Evolutionary conservation across 106 monocot genomes (phyloP).

Genomic region (Amphibolis antarctica): DNA sequence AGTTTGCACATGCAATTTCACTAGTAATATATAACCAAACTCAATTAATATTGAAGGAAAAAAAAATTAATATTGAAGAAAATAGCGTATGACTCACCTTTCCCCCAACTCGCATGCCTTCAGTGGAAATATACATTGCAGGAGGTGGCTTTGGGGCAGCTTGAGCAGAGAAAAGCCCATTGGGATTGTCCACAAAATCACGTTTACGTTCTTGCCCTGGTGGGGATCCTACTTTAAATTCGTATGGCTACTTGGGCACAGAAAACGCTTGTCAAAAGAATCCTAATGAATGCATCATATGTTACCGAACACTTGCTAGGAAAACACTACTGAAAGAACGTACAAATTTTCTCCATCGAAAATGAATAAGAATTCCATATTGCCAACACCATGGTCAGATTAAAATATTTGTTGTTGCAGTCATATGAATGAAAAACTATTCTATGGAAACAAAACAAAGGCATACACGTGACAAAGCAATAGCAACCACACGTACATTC

Average conservation of each 20-base stretch:
- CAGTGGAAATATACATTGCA: slow-evolving; percentile 63
- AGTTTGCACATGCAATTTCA: neutral
- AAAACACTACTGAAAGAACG: neutral
- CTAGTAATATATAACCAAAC: neutral
- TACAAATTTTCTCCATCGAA: neutral
- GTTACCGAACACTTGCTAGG: neutral
- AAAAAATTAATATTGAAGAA: neutral
- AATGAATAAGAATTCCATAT: no score
- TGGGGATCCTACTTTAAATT: slow-evolving; percentile 65
- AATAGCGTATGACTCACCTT: slow-evolving; percentile 30
- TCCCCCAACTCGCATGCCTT: slow-evolving; percentile 92
- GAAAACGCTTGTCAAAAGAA: slow-evolving; percentile 8
- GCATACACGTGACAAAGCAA: no score
- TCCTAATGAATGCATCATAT: neutral
- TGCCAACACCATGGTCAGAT: no score
- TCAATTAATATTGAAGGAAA: neutral
- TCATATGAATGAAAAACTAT: no score
- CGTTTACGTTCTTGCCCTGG: slow-evolving; percentile 92
- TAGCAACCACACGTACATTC: no score
- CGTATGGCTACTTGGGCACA: slow-evolving; percentile 69
- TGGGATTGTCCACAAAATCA: slow-evolving; percentile 71
- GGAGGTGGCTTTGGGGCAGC: slow-evolving; percentile 87
- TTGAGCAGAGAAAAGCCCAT: slow-evolving; percentile 88
- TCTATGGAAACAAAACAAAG: no score
- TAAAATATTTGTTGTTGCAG: no score